Conservation (phyloP, 139 green algal species). For the Chlamydomonas sp. region DNA sequence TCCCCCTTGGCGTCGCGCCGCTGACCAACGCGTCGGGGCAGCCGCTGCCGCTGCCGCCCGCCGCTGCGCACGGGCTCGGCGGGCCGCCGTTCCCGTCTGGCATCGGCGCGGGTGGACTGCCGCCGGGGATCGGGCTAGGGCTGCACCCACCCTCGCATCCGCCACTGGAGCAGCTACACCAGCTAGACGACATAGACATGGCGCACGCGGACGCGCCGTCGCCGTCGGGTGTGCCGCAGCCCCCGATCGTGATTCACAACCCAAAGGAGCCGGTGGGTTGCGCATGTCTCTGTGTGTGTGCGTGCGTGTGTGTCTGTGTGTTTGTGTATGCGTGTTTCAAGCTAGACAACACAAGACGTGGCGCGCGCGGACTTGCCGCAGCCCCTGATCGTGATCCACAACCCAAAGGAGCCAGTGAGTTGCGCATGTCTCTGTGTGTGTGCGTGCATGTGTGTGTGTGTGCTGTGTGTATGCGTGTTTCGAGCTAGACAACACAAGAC, state of each 20-base stretch:
- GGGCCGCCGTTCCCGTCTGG: too few relatives aligned
- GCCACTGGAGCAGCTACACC: constrained; percentile 17
- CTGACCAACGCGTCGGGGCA: background rate
- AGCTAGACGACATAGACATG: constrained; percentile 54
- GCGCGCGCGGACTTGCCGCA: constrained; percentile 41
- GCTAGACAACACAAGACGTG: constrained; percentile 59
- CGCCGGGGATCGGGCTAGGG: too few relatives aligned
- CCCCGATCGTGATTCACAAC: constrained; percentile 51
- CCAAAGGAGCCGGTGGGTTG: constrained; percentile 44
- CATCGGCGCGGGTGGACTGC: too few relatives aligned
- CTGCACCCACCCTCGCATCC: too few relatives aligned
- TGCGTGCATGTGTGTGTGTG: too few relatives aligned
- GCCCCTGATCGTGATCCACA: constrained; percentile 49
- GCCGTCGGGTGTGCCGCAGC: constrained; percentile 29
- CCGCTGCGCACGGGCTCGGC: too few relatives aligned
- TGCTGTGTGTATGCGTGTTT: too few relatives aligned
- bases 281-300: too few relatives aligned
- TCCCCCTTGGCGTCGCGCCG: too few relatives aligned
- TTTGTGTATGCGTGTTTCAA: too few relatives aligned
- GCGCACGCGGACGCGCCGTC: constrained; percentile 36
- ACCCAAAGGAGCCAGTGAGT: constrained; percentile 47
- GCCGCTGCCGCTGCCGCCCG: background rate
- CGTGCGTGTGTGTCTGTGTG: too few relatives aligned
- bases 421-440: too few relatives aligned
- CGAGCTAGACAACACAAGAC: constrained; percentile 51